These are phyloP conservation scores for Lupinus albus DNA, from an alignment of 306 rosid genomes.

Conservation along the genomic window DNA sequence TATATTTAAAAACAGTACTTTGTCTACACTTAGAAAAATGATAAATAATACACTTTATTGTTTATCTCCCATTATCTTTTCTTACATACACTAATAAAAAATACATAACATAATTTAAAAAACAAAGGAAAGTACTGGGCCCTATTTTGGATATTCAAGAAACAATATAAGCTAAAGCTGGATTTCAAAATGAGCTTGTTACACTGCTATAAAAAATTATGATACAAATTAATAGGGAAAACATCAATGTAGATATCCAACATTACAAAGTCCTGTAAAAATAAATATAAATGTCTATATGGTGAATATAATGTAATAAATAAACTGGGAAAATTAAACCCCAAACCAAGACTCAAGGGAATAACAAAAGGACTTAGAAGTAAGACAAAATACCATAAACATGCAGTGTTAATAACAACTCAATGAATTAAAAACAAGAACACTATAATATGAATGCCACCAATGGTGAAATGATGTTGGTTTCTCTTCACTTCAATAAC, in stretches of 20 bases:
- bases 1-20: too few species aligned
- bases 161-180: neutral
- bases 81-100: too few species aligned
- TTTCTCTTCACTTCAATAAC: conserved; percentile 41
- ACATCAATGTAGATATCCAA: too few species aligned
- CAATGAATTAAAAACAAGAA: conserved; percentile 54
- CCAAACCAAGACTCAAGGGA: neutral
- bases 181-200: neutral
- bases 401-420: conserved; percentile 34
- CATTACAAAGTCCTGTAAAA: conserved; percentile 39
- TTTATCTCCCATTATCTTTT: too few species aligned
- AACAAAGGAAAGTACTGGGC: too few species aligned
- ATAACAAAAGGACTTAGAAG: neutral
- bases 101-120: too few species aligned
- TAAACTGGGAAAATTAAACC: conserved; percentile 24
- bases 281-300: conserved; percentile 22
- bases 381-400: conserved; percentile 27
- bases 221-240: neutral
- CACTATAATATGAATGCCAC: conserved; percentile 41
- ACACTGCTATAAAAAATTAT: neutral
- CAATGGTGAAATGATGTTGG: conserved; percentile 46
- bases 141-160: neutral
- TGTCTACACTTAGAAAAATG: too few species aligned
- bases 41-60: too few species aligned
- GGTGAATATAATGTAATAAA: conserved; percentile 35